Base-by-base conservation (phyloP, 331 rosid genomes). In the Phaseolus coccineus region DNA sequence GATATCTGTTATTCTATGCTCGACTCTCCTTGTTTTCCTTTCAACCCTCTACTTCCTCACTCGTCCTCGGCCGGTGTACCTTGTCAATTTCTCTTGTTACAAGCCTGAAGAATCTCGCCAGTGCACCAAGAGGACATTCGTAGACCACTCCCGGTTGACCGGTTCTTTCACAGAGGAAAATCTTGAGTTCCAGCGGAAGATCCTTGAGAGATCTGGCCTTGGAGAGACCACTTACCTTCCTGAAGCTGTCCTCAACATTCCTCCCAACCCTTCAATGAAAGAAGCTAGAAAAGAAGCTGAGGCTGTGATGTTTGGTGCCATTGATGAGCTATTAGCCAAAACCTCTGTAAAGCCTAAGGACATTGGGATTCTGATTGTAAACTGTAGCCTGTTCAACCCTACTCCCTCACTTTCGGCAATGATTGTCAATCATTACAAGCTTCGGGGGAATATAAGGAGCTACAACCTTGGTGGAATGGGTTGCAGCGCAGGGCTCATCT, bases 281-380 rank as follows among this genome's bases (percentile, higher is more conserved):
- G 98, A 94, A 84, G 98, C 98, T 65, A 89, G 98, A 84, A 94
- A 88, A 87, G 98, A 94, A 86, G 98, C 98, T 0, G 93, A 86
- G 85, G 15, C 79, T 53, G 98, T 94, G 80, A 92, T 94, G 97
- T 94, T 84, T 82, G 98, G 98, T 50, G 98, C 97, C 59, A 84
- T 94, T 52, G 98, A 94, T 37, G 96, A 88, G 83, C 90, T 94
- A 7, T 84, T 94, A 12, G 87, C 86, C 3, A 94, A 92, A 89
- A 94, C 97, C 6, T 42, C 83, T 52, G 92, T 94, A 8, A 94
- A 94, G 69, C 87, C 98, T 22, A 94, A 94, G 63, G 97, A 94
- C 82, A 90, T 94, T 33, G 98, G 98, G 56, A 90, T 94, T 84
- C 79, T 94, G 90, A 82, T 94, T 57, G 96, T 94, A 40, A 94